These are phyloP conservation scores for Fraxinus cuspidata DNA, from an alignment of 257 asterid species.

Conservation along the genomic window DNA sequence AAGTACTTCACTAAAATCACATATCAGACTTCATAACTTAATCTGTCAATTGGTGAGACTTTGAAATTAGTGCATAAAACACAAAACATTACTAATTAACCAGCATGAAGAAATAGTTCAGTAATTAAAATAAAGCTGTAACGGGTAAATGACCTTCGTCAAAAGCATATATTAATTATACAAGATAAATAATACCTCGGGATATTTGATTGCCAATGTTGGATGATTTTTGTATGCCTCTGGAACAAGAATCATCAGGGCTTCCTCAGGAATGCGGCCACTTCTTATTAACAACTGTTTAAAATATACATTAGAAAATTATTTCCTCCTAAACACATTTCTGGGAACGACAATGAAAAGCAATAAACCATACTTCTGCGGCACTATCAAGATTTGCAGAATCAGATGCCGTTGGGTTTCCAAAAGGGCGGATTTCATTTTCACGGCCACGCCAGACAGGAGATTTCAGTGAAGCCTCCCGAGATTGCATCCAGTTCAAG, in stretches of 20 bases:
- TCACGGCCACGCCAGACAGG: slow-evolving; percentile 99
- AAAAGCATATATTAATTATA: slow-evolving; percentile 16
- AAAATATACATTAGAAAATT: slow-evolving; percentile 24
- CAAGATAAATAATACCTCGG: slow-evolving; percentile 63
- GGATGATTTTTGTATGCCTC: slow-evolving; percentile 99
- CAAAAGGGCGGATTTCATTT: slow-evolving; percentile 92
- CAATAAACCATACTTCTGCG: slow-evolving; percentile 70
- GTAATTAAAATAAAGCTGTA: slow-evolving; percentile 6
- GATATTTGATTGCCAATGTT: slow-evolving; percentile 78
- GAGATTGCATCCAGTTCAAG: slow-evolving; percentile 99
- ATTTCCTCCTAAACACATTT: background rate
- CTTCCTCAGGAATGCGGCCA: slow-evolving; percentile 94
- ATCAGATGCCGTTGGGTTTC: slow-evolving; percentile 94
- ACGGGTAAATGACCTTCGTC: background rate
- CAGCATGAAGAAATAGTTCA: slow-evolving; percentile 4
- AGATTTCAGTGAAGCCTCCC: slow-evolving; percentile 88
- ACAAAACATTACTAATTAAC: background rate
- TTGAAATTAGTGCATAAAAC: slow-evolving; percentile 5
- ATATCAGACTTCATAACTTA: slow-evolving; percentile 9
- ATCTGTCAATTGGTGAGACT: slow-evolving; percentile 4
- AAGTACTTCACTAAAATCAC: background rate
- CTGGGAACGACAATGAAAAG: slow-evolving; percentile 5
- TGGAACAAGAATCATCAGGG: slow-evolving; percentile 97
- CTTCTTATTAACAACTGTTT: slow-evolving; percentile 86
- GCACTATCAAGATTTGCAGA: slow-evolving; percentile 98